Conservation (phyloP, 371 early-diverging fungal genomes). For the Mortierella sp. region DNA sequence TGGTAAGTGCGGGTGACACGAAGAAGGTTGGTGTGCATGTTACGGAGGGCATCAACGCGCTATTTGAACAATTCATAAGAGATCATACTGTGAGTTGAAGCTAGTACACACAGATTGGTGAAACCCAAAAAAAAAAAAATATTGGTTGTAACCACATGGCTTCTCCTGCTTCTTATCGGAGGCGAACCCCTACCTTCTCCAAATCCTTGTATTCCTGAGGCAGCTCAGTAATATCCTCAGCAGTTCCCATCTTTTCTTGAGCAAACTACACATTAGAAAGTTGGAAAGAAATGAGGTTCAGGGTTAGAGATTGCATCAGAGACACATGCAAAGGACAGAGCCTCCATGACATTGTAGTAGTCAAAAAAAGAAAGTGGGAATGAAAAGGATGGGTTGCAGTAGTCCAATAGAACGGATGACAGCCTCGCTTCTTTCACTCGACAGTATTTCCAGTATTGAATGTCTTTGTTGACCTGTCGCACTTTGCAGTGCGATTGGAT, state of each 20-base stretch:
- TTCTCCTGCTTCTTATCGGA: neutral
- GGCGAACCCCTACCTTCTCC: slow-evolving; percentile 66
- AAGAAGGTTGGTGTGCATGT: slow-evolving; percentile 76
- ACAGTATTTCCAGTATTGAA: too few relatives aligned
- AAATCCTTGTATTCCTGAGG: slow-evolving; percentile 92
- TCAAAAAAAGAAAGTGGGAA: too few relatives aligned
- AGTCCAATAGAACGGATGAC: too few relatives aligned
- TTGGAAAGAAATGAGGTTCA: slow-evolving; percentile 1
- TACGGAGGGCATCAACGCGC: slow-evolving; percentile 77
- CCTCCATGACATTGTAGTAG: too few relatives aligned
- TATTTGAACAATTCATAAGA: slow-evolving; percentile 25
- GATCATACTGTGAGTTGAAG: neutral
- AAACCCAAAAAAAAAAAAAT: neutral
- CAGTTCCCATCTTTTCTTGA: slow-evolving; percentile 89
- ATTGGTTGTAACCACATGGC: neutral
- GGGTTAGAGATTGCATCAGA: slow-evolving; percentile 3
- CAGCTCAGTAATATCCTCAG: slow-evolving; percentile 87
- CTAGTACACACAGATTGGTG: neutral
- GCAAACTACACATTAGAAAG: slow-evolving; percentile 74
- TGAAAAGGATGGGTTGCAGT: too few relatives aligned
- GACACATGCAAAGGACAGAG: too few relatives aligned
- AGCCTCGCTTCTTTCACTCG: too few relatives aligned
- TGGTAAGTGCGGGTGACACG: slow-evolving; percentile 82
- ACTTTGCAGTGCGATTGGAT: too few relatives aligned
- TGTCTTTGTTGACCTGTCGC: too few relatives aligned